Conservation (phyloP, 2,329 filamentous ascomycete species). For the Xylaria sp. region DNA sequence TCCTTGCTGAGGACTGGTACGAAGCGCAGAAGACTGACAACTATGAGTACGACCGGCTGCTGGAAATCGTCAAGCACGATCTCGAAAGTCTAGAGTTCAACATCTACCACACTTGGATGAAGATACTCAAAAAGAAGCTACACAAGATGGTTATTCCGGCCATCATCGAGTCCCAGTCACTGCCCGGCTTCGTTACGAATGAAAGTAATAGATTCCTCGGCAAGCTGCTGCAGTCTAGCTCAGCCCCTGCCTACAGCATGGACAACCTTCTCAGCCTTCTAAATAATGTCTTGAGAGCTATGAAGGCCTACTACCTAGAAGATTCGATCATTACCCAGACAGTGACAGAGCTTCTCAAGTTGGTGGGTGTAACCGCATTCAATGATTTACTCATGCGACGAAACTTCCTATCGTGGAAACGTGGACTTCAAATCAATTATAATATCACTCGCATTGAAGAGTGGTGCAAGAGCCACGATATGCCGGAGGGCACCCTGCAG, state of each 20-base stretch:
- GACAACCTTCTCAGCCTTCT: conserved; percentile 95
- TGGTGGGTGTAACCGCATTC: conserved; percentile 97
- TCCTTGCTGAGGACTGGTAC: conserved; percentile 99
- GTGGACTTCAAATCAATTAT: conserved; percentile 99
- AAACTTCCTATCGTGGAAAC: conserved; percentile 99
- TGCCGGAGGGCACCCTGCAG: conserved; percentile 97
- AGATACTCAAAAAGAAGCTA: conserved; percentile 98
- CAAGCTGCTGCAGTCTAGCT: conserved; percentile 92
- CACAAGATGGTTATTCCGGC: conserved; percentile 99
- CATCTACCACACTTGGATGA: conserved; percentile 99
- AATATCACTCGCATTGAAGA: conserved; percentile 99
- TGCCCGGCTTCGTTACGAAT: conserved; percentile 98
- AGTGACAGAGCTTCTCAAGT: conserved; percentile 88
- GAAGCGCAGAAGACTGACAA: conserved; percentile 99
- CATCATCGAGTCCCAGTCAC: conserved; percentile 98
- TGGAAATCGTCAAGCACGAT: conserved; percentile 99
- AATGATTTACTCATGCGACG: conserved; percentile 97
- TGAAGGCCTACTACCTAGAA: conserved; percentile 98
- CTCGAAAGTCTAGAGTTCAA: conserved; percentile 99
- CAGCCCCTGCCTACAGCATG: conserved; percentile 97
- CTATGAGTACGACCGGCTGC: conserved; percentile 95
- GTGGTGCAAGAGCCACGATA: conserved; percentile 99
- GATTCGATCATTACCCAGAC: conserved; percentile 96
- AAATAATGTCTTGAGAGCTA: conserved; percentile 97
- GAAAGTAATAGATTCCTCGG: conserved; percentile 98